A percentile compares a stretch with the other conserved stretches of the same genome.
phyloP scores from a whole-genome alignment of 2,329 filamentous ascomycete species.

The Beauveria scarabaeidicola region DNA sequence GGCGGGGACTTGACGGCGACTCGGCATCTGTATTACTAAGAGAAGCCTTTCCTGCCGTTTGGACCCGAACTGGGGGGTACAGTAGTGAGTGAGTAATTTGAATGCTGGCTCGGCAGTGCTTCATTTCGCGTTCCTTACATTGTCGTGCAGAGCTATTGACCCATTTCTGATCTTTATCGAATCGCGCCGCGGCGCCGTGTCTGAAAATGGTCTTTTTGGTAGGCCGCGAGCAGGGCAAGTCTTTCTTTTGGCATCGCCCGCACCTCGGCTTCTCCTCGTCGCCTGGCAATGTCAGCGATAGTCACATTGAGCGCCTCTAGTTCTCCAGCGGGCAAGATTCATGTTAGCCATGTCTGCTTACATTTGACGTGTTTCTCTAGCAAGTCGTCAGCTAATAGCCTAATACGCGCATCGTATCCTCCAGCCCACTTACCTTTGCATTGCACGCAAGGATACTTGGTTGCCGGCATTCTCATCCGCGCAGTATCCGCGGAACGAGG shows the following conservation, averaged over 20 bases:
- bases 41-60: conserved; percentile 7
- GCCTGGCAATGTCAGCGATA: conserved; percentile 17
- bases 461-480: conserved; percentile 15
- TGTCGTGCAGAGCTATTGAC: conserved; percentile 26
- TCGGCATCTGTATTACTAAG: not conserved
- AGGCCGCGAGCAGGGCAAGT: conserved; percentile 26
- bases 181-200: conserved; percentile 24
- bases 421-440: conserved; percentile 17
- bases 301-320: not conserved
- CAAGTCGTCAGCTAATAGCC: conserved; percentile 6
- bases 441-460: conserved; percentile 17
- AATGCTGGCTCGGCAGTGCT: not conserved
- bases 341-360: conserved; percentile 1
- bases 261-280: conserved; percentile 31
- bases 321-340: not conserved
- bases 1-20: not conserved
- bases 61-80: conserved; percentile 6
- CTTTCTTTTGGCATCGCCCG: conserved; percentile 25
- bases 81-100: not conserved
- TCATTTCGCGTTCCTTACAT: conserved; percentile 21
- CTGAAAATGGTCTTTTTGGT: conserved; percentile 28
- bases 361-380: conserved; percentile 20
- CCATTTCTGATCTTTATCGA: conserved; percentile 29
- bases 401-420: not conserved
- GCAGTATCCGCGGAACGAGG: not conserved